Percentiles rank a stretch among this genome's conserved stretches.
Conservation (phyloP, 75 land plant species). For the Azolla pinnata region DNA sequence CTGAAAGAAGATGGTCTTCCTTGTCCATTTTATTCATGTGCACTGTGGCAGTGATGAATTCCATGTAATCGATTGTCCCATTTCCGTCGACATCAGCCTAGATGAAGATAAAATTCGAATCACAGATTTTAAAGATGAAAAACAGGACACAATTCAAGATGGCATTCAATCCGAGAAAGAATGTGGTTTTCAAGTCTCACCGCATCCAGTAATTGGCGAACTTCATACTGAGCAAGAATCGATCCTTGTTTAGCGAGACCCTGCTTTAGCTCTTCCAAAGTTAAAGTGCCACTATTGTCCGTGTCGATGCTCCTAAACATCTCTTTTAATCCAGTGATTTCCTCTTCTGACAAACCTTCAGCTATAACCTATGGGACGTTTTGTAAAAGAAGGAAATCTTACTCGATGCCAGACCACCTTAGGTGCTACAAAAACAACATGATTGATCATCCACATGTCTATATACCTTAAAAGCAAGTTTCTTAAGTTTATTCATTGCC, state of each 20-base stretch:
- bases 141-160: background rate
- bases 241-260: slow-evolving; percentile 43
- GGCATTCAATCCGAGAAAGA: background rate
- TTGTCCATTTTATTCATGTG: slow-evolving; percentile 71
- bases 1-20: slow-evolving; percentile 66
- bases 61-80: slow-evolving; percentile 73
- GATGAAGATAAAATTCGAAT: too few relatives aligned
- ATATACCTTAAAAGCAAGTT: slow-evolving; percentile 48
- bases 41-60: slow-evolving; percentile 75
- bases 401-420: too few relatives aligned
- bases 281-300: slow-evolving; percentile 42
- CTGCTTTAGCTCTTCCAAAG: slow-evolving; percentile 31
- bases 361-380: slow-evolving; percentile 26
- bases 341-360: slow-evolving; percentile 33
- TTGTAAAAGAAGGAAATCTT: background rate
- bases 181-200: slow-evolving; percentile 9
- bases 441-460: too few relatives aligned
- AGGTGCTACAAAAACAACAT: too few relatives aligned
- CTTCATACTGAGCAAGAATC: slow-evolving; percentile 35
- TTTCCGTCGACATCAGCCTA: slow-evolving; percentile 79
- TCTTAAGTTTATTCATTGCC: slow-evolving; percentile 75
- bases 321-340: slow-evolving; percentile 44
- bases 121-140: background rate
- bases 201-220: slow-evolving; percentile 44
- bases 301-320: slow-evolving; percentile 47